Evolutionary conservation across 2,329 filamentous ascomycete species (phyloP).

Genomic region (Colletotrichum sansevieriae): DNA sequence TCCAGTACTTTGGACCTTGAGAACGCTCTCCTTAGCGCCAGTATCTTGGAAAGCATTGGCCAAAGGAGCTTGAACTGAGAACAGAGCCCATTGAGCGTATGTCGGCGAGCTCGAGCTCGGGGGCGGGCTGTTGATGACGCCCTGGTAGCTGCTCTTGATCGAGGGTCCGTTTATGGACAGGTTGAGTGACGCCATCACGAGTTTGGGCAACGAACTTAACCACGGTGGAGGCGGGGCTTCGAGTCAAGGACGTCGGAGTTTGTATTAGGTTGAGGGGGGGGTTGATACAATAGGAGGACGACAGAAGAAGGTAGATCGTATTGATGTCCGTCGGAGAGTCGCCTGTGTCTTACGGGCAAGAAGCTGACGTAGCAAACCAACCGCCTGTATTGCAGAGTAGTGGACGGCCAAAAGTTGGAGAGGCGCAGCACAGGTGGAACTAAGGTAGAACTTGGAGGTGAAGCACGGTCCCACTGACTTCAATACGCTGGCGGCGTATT

Average conservation of each 20-base stretch:
- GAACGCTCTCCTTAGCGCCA: conserved; percentile 88
- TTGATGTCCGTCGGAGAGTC: conserved; percentile 36
- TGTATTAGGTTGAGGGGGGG: conserved; percentile 8
- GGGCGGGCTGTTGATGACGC: conserved; percentile 66
- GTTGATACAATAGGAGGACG: conserved; percentile 13
- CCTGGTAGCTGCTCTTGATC: conserved; percentile 84
- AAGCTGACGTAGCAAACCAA: conserved; percentile 43
- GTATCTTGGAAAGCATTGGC: conserved; percentile 93
- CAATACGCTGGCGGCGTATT: conserved; percentile 37
- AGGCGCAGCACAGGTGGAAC: conserved; percentile 42
- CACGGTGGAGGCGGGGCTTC: conserved; percentile 35
- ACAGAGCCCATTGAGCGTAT: conserved; percentile 92
- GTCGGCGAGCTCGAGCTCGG: conserved; percentile 77
- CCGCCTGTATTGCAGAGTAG: conserved; percentile 37
- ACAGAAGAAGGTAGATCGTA: conserved; percentile 26
- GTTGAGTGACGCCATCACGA: conserved; percentile 82
- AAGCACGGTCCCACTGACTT: conserved; percentile 40
- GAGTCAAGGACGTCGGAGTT: conserved; percentile 13
- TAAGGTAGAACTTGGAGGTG: conserved; percentile 38
- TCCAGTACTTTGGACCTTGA: conserved; percentile 94
- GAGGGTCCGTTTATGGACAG: conserved; percentile 83
- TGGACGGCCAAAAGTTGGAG: conserved; percentile 36
- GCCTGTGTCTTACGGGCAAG: conserved; percentile 38
- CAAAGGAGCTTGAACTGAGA: conserved; percentile 91
- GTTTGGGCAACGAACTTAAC: conserved; percentile 44